Conservation (phyloP, 148 eudicot genomes). For the Beta vulgaris region DNA sequence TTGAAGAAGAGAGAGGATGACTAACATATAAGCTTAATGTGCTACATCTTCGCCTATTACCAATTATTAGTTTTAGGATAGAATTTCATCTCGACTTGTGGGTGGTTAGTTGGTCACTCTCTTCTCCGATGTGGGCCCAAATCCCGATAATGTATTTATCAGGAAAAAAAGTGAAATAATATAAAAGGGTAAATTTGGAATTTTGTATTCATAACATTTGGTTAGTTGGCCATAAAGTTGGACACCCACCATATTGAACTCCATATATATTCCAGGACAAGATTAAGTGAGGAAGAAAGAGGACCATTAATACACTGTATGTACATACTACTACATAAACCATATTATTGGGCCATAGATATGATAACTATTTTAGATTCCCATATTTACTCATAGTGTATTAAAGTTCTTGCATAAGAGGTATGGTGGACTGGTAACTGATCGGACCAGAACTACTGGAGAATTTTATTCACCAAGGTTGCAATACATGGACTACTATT, state of each 20-base stretch:
- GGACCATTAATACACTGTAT: not conserved
- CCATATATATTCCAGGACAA: not conserved
- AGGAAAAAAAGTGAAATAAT: not conserved
- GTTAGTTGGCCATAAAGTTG: slow-evolving; percentile 15
- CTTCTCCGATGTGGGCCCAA: too few species aligned
- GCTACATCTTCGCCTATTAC: too few species aligned
- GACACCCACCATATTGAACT: not conserved
- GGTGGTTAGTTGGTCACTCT: too few species aligned
- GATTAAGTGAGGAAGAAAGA: not conserved
- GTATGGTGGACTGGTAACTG: slow-evolving; percentile 7
- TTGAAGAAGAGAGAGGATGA: too few species aligned
- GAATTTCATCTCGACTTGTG: too few species aligned
- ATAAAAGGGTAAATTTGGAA: not conserved
- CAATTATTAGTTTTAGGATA: too few species aligned
- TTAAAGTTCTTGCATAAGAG: slow-evolving; percentile 9
- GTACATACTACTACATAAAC: not conserved
- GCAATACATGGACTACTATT: too few species aligned
- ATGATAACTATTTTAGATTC: slow-evolving; percentile 5
- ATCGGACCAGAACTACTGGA: not conserved
- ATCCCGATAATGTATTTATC: too few species aligned
- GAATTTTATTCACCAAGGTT: not conserved
- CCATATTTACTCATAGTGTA: slow-evolving; percentile 7
- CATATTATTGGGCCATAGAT: not conserved
- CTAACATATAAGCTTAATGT: too few species aligned
- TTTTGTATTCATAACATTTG: not conserved